Conservation (phyloP, 306 rosid genomes). For the Sicyos edulis region DNA sequence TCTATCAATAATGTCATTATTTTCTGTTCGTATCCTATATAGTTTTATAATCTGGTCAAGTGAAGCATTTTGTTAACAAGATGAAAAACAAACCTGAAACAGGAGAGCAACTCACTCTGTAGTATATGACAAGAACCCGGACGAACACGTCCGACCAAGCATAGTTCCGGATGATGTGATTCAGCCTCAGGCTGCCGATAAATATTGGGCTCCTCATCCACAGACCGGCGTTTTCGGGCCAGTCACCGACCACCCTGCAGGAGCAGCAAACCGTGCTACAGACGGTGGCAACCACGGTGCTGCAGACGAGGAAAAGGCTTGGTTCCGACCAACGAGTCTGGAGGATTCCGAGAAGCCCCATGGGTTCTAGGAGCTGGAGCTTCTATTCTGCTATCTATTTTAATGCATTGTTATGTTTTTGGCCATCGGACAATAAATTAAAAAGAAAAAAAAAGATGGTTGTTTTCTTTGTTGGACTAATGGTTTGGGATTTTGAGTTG, state of each 20-base stretch:
- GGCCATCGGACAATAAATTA: neutral
- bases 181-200: conserved; percentile 40
- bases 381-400: no score
- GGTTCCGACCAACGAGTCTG: conserved; percentile 78
- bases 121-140: conserved; percentile 73
- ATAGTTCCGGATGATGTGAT: conserved; percentile 68
- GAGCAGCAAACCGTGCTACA: conserved; percentile 19
- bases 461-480: neutral
- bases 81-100: neutral
- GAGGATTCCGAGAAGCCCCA: conserved; percentile 96
- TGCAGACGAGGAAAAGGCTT: conserved; percentile 77
- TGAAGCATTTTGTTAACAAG: neutral
- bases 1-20: no score
- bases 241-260: conserved; percentile 10
- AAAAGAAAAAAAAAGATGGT: neutral
- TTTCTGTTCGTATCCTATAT: neutral
- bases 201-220: conserved; percentile 92
- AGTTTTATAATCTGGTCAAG: no score
- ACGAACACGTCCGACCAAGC: conserved; percentile 42
- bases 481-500: neutral
- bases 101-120: conserved; percentile 68
- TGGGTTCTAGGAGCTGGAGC: neutral
- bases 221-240: conserved; percentile 93
- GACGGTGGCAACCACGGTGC: conserved; percentile 27
- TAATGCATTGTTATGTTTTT: neutral